These are phyloP conservation scores for Venturiaceae sp. DNA, from an alignment of 2,329 filamentous ascomycete species.

Conservation along the genomic window DNA sequence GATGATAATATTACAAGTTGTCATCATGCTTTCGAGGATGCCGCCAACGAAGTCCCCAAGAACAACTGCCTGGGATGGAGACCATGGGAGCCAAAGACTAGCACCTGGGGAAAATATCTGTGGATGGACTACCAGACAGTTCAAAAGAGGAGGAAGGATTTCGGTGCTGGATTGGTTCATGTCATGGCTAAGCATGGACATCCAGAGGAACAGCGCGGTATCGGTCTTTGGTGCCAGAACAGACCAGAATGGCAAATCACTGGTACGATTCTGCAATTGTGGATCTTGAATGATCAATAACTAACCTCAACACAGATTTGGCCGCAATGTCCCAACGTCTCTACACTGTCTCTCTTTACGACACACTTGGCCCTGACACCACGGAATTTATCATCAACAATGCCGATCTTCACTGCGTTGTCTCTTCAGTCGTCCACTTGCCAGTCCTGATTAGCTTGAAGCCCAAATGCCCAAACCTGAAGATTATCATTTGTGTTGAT, in stretches of 20 bases:
- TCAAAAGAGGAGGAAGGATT: conserved; percentile 68
- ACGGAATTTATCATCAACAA: conserved; percentile 97
- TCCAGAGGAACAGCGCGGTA: conserved; percentile 48
- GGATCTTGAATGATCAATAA: background rate
- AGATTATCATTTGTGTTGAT: conserved; percentile 82
- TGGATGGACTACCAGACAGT: conserved; percentile 79
- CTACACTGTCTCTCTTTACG: conserved; percentile 88
- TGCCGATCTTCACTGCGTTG: conserved; percentile 63
- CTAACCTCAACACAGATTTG: conserved; percentile 46
- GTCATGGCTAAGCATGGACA: conserved; percentile 61
- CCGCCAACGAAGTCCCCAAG: conserved; percentile 39
- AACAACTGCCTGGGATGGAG: conserved; percentile 70
- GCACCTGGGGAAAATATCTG: conserved; percentile 65
- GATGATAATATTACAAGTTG: conserved; percentile 57
- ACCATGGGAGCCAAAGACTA: conserved; percentile 64
- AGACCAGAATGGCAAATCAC: conserved; percentile 82
- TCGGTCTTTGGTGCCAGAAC: conserved; percentile 82
- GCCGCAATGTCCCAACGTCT: conserved; percentile 79
- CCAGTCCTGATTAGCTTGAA: conserved; percentile 71
- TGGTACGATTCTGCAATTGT: conserved; percentile 32
- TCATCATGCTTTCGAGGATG: background rate
- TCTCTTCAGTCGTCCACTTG: conserved; percentile 72
- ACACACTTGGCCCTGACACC: conserved; percentile 82
- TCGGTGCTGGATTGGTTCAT: conserved; percentile 78
- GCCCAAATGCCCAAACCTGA: conserved; percentile 65